phyloP scores from a whole-genome alignment of 75 land plant genomes.

The Cryptomeria japonica region DNA sequence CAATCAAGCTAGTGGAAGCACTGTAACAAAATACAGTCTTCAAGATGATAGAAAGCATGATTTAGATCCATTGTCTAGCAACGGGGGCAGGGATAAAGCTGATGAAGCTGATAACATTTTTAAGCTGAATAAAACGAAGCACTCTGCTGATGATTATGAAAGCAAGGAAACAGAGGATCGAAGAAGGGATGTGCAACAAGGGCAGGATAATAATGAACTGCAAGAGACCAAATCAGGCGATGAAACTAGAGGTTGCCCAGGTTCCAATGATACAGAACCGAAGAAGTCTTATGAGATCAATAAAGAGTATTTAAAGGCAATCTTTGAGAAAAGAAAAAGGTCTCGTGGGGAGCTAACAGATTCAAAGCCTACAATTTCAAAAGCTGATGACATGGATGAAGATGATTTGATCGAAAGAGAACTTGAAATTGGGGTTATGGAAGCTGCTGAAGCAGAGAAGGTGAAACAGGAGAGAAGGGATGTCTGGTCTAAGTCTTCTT shows the following conservation, averaged over 20 bases:
- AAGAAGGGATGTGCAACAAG: constrained; percentile 9
- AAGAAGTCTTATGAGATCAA: constrained; percentile 54
- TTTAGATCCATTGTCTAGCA: constrained; percentile 4
- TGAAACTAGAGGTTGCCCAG: constrained; percentile 2
- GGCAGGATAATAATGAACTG: constrained; percentile 1
- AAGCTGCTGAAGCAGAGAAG: constrained; percentile 40
- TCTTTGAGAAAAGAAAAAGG: constrained; percentile 64
- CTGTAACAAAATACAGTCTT: constrained; percentile 7
- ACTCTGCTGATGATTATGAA: constrained; percentile 9
- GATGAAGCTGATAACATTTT: neutral
- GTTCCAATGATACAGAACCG: constrained; percentile 3
- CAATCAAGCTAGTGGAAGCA: neutral
- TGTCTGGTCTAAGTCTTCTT: constrained; percentile 24
- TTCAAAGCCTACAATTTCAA: constrained; percentile 28
- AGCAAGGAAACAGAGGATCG: neutral
- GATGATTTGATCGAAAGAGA: constrained; percentile 88
- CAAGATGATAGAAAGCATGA: constrained; percentile 9
- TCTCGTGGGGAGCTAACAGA: constrained; percentile 36
- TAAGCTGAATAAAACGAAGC: constrained; percentile 10
- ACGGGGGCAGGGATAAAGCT: constrained; percentile 6
- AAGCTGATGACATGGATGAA: constrained; percentile 70
- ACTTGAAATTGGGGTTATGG: constrained; percentile 84
- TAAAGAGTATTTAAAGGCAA: constrained; percentile 75
- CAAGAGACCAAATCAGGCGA: constrained; percentile 7
- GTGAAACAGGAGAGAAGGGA: constrained; percentile 35